phyloP scores from a whole-genome alignment of 2,329 filamentous ascomycete species.

The Whalleya microplaca region DNA sequence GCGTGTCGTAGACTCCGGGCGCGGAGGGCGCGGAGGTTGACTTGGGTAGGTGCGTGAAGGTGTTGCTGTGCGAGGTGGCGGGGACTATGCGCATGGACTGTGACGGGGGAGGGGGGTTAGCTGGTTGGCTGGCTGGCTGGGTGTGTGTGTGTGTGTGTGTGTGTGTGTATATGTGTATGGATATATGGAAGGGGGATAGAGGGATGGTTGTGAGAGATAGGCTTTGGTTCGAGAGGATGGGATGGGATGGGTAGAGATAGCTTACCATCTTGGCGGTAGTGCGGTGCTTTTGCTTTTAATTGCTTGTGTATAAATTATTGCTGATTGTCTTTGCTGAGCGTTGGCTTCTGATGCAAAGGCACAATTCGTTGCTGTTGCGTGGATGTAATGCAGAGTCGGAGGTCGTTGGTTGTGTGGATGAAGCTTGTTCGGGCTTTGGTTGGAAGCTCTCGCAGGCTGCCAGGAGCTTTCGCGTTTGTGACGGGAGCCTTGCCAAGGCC shows the following conservation, averaged over 20 bases:
- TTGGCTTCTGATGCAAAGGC: background rate
- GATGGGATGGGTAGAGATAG: conserved; percentile 3
- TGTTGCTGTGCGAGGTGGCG: conserved; percentile 64
- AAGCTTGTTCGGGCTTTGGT: conserved; percentile 2
- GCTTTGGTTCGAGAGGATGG: too few relatives aligned
- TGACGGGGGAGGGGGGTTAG: conserved; percentile 12
- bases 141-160: background rate
- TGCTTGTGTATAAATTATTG: background rate
- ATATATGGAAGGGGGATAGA: background rate
- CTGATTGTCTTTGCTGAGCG: too few relatives aligned
- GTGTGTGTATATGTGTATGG: too few relatives aligned
- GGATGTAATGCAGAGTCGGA: conserved; percentile 1
- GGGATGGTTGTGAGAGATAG: background rate
- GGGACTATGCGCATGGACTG: conserved; percentile 92
- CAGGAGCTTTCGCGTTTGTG: conserved; percentile 35
- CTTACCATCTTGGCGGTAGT: conserved; percentile 54
- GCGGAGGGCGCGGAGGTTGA: conserved; percentile 82
- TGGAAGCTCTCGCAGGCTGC: conserved; percentile 31
- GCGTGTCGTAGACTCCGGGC: conserved; percentile 89
- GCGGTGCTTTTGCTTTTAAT: background rate
- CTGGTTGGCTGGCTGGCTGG: conserved; percentile 16
- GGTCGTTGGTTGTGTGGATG: background rate
- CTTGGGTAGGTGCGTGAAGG: conserved; percentile 65
- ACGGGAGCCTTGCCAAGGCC: conserved; percentile 31
- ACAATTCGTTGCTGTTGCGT: background rate